These are phyloP conservation scores for Colletotrichum sp. DNA, from an alignment of 2,329 filamentous ascomycete genomes.

Conservation along the genomic window DNA sequence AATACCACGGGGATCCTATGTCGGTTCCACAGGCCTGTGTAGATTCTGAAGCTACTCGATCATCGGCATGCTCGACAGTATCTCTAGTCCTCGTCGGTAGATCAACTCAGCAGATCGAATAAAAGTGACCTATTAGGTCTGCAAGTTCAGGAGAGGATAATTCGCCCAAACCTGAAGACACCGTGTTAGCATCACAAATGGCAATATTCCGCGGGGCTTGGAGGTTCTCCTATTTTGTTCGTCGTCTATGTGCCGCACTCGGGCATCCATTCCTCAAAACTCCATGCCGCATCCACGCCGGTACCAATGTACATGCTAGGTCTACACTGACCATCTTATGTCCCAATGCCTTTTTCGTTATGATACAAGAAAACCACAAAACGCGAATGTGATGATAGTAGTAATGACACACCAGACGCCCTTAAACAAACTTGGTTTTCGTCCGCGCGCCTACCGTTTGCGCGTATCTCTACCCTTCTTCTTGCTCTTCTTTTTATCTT, in stretches of 20 bases:
- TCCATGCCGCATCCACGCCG: slow-evolving; percentile 8
- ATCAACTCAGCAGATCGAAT: too few relatives aligned
- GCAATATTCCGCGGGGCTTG: too few relatives aligned
- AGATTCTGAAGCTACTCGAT: too few relatives aligned
- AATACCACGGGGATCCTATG: too few relatives aligned
- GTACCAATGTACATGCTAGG: slow-evolving; percentile 5
- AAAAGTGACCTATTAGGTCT: too few relatives aligned
- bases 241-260: neutral
- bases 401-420: neutral
- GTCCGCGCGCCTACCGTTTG: slow-evolving; percentile 43
- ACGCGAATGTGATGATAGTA: neutral
- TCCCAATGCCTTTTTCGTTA: neutral
- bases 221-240: neutral
- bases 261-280: neutral
- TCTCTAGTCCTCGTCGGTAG: too few relatives aligned
- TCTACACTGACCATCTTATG: slow-evolving; percentile 5
- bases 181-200: too few relatives aligned
- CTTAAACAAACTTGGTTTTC: neutral
- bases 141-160: too few relatives aligned
- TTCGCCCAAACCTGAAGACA: too few relatives aligned
- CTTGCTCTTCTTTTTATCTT: slow-evolving; percentile 68
- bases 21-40: too few relatives aligned
- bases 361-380: neutral
- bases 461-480: slow-evolving; percentile 63
- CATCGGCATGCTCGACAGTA: too few relatives aligned